Evolutionary conservation across 1,139 yeast genomes (phyloP), one percentile per base, ranked within the genome.

Genomic region (Yamadazyma dendronema): DNA sequence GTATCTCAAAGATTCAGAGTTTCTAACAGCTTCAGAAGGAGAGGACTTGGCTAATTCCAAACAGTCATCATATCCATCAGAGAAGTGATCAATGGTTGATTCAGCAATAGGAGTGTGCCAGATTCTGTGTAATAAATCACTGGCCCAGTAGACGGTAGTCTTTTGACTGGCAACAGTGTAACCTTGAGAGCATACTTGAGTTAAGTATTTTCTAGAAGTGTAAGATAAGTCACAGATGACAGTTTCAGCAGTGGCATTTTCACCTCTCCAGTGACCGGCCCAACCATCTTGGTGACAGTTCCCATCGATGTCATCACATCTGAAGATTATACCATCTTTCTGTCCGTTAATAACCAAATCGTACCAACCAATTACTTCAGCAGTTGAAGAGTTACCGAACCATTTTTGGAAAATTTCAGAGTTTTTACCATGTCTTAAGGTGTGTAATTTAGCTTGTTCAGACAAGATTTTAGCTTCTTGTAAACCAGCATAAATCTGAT

Each of bases 201-300:
- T 25, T 22, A 55, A 47, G 33, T 35, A 47, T 11, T 34, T 25
- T 39, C 55, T 52, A 15, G 44, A 17, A 13, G 39, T 38, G 44
- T 43, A 56, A 24, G 59, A 50, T 8, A 44, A 40, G 30, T 53
- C 56, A 40, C 58, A 53, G 31, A 54, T 52, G 13, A 48, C 52
- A 14, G 49, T 63, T 43, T 64, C 64, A 34, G 61, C 56, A 3
- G 61, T 47, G 14, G 49, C 62, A 37, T 61, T 60, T 23, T 51
- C 56, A 34, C 68, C 63, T 52, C 67, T 56, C 60, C 60, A 55
- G 36, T 64, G 64, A 24, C 69, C 68, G 8, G 67, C 67, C 59
- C 63, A 62, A 13, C 62, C 62, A 26, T 53, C 52, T 7, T 43
- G 43, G 13, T 46, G 43, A 48, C 71, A 64, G 37, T 59, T 57